Conservation (phyloP, 192 early-diverging fungal genomes). For the Podila horticola region DNA sequence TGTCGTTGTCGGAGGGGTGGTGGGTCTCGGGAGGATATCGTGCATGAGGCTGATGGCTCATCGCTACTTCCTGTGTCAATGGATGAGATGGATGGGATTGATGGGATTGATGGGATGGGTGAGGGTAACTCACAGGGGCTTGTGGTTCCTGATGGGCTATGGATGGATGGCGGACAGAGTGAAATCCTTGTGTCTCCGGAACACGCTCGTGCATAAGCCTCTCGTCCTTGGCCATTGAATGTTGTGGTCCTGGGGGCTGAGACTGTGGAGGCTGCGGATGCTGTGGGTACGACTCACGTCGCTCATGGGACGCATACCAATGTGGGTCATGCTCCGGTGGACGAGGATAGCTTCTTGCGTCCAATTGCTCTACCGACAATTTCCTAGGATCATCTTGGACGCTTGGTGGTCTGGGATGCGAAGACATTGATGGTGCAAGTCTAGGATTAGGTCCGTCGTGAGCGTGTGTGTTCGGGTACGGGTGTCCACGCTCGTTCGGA, state of each 20-base stretch:
- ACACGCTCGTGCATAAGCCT: no score
- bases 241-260: neutral
- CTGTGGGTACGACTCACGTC: neutral
- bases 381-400: neutral
- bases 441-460: neutral
- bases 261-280: neutral
- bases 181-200: no score
- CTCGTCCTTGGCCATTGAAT: neutral
- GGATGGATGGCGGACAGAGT: no score
- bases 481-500: neutral
- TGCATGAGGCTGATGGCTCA: neutral
- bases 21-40: neutral
- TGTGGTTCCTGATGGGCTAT: no score
- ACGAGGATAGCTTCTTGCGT: neutral
- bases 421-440: neutral
- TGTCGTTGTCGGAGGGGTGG: neutral
- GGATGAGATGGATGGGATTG: neutral
- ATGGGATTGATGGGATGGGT: neutral
- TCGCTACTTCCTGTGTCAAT: no score
- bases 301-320: constrained; percentile 1
- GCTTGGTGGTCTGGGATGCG: neutral
- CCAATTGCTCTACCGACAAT: neutral
- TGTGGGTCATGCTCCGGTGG: neutral
- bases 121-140: no score
- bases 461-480: neutral